phyloP scores from a whole-genome alignment of 2,329 filamentous ascomycete species.

The Alternaria postmessia region DNA sequence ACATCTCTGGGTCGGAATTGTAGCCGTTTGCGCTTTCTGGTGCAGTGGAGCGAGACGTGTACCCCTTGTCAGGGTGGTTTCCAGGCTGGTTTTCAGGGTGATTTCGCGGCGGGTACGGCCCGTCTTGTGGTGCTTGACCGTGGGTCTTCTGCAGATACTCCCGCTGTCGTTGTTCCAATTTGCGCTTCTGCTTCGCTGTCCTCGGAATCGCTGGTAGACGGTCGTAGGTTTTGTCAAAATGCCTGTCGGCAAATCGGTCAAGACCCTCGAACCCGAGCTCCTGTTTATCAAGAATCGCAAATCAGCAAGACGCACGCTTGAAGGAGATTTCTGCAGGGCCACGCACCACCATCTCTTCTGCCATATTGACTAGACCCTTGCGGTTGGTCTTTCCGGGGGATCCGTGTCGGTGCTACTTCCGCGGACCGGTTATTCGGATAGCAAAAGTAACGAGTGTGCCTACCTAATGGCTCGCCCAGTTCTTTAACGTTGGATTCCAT shows the following conservation, averaged over 20 bases:
- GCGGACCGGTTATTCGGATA: slow-evolving; percentile 3
- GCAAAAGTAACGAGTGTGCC: not conserved
- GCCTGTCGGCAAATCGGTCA: slow-evolving; percentile 39
- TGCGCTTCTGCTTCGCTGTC: slow-evolving; percentile 16
- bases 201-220: slow-evolving; percentile 22
- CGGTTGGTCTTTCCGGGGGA: slow-evolving; percentile 23
- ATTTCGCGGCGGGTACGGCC: slow-evolving; percentile 1
- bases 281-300: slow-evolving; percentile 22
- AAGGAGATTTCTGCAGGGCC: not conserved
- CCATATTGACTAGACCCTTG: slow-evolving; percentile 25
- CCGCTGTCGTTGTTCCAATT: slow-evolving; percentile 18
- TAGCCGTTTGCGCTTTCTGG: slow-evolving; percentile 2
- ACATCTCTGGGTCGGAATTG: slow-evolving; percentile 25
- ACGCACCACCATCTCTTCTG: slow-evolving; percentile 39
- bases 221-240: slow-evolving; percentile 40
- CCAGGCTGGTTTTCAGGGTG: not conserved
- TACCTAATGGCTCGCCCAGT: slow-evolving; percentile 2
- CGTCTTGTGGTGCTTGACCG: not conserved
- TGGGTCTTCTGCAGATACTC: not conserved
- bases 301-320: slow-evolving; percentile 18
- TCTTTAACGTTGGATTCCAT: not conserved
- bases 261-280: slow-evolving; percentile 49
- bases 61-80: slow-evolving; percentile 17
- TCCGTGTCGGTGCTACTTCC: slow-evolving; percentile 21
- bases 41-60: slow-evolving; percentile 4